Base-by-base conservation (phyloP, 164 flowering plant species). In the Brasenia schreberi region DNA sequence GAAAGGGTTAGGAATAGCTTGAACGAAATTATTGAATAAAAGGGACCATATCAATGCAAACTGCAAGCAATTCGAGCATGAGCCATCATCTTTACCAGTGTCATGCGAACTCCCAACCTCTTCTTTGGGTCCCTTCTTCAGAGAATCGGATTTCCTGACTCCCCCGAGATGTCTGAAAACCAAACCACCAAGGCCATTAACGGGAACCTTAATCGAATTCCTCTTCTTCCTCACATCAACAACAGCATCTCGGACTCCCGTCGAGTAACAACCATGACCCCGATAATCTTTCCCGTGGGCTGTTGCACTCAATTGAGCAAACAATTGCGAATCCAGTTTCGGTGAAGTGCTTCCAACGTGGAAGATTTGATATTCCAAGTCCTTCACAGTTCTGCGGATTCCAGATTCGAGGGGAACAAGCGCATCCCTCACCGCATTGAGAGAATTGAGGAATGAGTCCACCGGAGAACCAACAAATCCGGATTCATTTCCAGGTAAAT, bases 41-140 rank as follows among this genome's bases (percentile, higher is more conserved):
- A 81, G 63, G 19, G 95, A 83, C 87, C 92, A 85, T 27, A 84
- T 75, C 71, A 87, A 70, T 16, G 84, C 87, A 79, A 89, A 80
- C 64, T 85, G 85, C 83, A 91, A 77, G 73, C 96, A 91, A 68
- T 87, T 88, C 14, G 65, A 65, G 70, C 87, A 84, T 71, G 83
- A 78, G 18, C 68, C 81, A 63, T 83, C 85, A 72, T 75, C 77
- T 56, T 69, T 73, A 52, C 43, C 73, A 68, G 63, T n/a, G 10
- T 2, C 18, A 4, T 12, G 10, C 33, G 33, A 18, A 18, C 33
- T 61, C 12, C 33, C 52, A 23, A 59, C 78, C 67, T 52, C 72
- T 53, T 77, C 85, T 71, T 77, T 81, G 64, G 65, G 18, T 62
- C 70, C 82, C 70, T 71, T 71, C 67, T 65, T 82, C 4, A 66